Conservation (phyloP, 768 basidiomycete genomes). For the Kwoniella pini region DNA sequence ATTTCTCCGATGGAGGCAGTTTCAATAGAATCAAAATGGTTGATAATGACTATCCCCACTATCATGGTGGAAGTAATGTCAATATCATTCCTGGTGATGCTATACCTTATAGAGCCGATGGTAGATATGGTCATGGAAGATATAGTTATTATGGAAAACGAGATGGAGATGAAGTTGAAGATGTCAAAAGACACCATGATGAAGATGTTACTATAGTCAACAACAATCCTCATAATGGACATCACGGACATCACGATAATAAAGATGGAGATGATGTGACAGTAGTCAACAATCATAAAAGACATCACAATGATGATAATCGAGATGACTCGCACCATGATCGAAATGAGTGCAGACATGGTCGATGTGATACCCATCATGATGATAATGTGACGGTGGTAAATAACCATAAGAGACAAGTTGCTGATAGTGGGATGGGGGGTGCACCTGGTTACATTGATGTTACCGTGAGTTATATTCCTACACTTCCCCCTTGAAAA, state of each 20-base stretch:
- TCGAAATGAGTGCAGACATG: too few species aligned
- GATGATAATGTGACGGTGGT: constrained; percentile 26
- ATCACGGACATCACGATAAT: constrained; percentile 8
- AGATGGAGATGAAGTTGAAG: background rate
- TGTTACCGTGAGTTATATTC: constrained; percentile 34
- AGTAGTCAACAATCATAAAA: constrained; percentile 9
- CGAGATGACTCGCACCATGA: constrained; percentile 7
- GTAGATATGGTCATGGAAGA: constrained; percentile 8
- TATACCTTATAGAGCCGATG: background rate
- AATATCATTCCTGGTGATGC: constrained; percentile 4
- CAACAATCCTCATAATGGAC: constrained; percentile 5
- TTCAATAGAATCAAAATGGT: constrained; percentile 21
- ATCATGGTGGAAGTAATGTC: background rate
- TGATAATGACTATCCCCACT: background rate
- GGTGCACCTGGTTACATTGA: constrained; percentile 50
- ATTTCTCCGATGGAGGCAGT: constrained; percentile 20
- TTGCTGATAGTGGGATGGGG: constrained; percentile 26
- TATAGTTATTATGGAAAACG: constrained; percentile 4
- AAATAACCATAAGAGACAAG: constrained; percentile 22
- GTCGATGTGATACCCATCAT: constrained; percentile 1
- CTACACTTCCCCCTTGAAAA: too few species aligned
- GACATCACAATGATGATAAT: constrained; percentile 11
- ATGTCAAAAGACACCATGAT: background rate
- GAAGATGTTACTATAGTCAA: constrained; percentile 17
- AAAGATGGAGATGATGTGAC: constrained; percentile 2